Base-by-base conservation (phyloP, 306 rosid species). In the Cajanus cajan region DNA sequence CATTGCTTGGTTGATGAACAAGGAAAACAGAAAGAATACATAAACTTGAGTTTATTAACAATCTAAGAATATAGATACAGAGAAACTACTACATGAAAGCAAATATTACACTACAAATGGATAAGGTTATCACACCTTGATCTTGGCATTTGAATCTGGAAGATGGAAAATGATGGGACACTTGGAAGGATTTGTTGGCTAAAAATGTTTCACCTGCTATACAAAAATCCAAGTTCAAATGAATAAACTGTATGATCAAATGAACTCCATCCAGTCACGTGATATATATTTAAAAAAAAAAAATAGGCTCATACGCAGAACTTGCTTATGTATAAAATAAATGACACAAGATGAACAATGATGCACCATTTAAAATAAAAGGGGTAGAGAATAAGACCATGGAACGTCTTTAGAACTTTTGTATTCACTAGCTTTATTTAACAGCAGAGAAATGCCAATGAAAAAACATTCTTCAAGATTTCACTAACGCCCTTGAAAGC, bases 91-190 rank as follows among this genome's bases (percentile, higher is more conserved):
- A 33, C 19, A 31, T 18, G n/a, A 9, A 44, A 51, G 25, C 12
- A 65, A 69, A 1, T 40, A 47, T 63, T 39, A 28, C 19, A 47
- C 2, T 44, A 5, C 45, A 55, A 58, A 45, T 37, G 77, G 44
- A 52, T 7, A 70, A 62, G 10, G 9, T 68, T 34, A 74, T 68
- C 89, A 77, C 73, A 93, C 98, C 98, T 93, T 87, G 94, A 88
- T 88, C 96, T 90, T 74, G 89, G 94, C 98, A 93, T 93, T 85
- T 85, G 82, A 71, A 11, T 71, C 78, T 82, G 33, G 85, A 64
- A 58, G 78, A 58, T 68, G 50, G 71, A 67, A 75, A 71, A 28
- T 74, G 54, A 76, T 67, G 72, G 63, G 74, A 74, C 77, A 81
- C 82, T 61, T 37, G 4, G 18, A 75, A 76, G 18, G 54, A 48